Base-by-base conservation (phyloP, 257 asterid genomes). In the Petrea volubilis region DNA sequence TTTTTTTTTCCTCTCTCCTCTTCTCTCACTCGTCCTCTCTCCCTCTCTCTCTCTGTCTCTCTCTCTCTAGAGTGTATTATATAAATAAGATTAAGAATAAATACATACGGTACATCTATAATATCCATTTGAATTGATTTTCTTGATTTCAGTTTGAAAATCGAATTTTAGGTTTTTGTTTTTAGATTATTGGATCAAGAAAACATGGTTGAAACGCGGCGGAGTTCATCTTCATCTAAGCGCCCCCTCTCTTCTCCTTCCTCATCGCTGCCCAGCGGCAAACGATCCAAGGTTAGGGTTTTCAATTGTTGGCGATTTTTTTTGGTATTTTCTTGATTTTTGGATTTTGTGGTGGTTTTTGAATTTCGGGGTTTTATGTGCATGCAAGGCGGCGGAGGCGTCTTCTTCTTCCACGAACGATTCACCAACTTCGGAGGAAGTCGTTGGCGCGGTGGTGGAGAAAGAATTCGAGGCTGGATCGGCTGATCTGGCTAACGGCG, bases 271-370 rank as follows among this genome's bases (percentile, higher is more conserved):
- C 90, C 95, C 20, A 81, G 62, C 68, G 91, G 91, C 43, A 94
- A 94, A 78, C 87, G 98, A 83, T 84, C 96, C 76, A 94, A 91
- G 98, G 98, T 89, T 77, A 29, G 87, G 79, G 73, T 78, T 85
- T 74, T 85, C 11, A 15, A 46, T 43, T 41, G 15, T 41, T 46
- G 55, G 52, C 47, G 80, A 76, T 51, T 62, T 71, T 43, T 29
- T 2, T 7, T 6, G 8, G 7, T 33, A 8, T 38, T 27, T 15
- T 67, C 18, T 18, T n/a, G n/a, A n/a, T 17, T 12, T n/a, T 3
- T 8, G 1, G 62, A 15, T 69, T 51, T 33, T 55, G 71, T 28
- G 56, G 68, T 17, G 83, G 76, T 68, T 60, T 40, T 51, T 12
- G 27, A 62, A 72, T 73, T 73, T 38, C 15, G 71, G 67, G 43